Percentiles rank a stretch among this genome's conserved stretches.
These are phyloP conservation scores for Podospora pseudocomata DNA, from an alignment of 495 filamentous ascomycete genomes.

Conservation along the genomic window DNA sequence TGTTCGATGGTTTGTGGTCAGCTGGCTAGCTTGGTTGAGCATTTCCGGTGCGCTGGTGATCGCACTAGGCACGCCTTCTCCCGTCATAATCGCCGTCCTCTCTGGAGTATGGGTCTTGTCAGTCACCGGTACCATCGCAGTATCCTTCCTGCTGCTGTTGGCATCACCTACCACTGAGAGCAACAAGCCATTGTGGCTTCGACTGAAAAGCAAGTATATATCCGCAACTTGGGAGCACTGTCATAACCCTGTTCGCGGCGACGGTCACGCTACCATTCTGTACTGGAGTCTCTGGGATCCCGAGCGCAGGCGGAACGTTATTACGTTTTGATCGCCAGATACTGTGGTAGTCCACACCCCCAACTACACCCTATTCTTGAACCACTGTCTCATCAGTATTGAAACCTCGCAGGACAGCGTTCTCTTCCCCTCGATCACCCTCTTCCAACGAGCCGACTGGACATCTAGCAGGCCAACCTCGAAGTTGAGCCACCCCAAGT, in stretches of 20 bases:
- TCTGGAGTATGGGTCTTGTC: neutral
- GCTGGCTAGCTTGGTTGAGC: neutral
- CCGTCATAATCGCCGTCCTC: neutral
- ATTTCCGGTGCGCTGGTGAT: neutral
- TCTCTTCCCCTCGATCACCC: slow-evolving; percentile 16
- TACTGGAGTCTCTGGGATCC: slow-evolving; percentile 12
- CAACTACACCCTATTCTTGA: neutral
- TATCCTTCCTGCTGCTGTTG: neutral
- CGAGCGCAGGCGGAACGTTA: neutral
- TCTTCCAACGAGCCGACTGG: slow-evolving; percentile 16
- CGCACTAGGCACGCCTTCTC: neutral
- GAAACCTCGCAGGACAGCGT: neutral
- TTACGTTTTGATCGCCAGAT: slow-evolving; percentile 8
- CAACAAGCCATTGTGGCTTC: neutral
- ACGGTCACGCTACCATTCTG: neutral
- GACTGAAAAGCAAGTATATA: neutral
- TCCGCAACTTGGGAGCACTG: slow-evolving; percentile 12
- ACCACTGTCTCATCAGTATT: neutral
- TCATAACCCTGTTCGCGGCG: slow-evolving; percentile 11
- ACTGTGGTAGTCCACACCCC: slow-evolving; percentile 14
- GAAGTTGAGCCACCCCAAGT: slow-evolving; percentile 5
- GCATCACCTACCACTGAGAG: neutral
- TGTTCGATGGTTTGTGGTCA: neutral
- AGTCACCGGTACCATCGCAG: neutral
- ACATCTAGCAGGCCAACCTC: slow-evolving; percentile 12